Conservation (phyloP, 2,329 filamentous ascomycete species). For the Arthroderma sp. region DNA sequence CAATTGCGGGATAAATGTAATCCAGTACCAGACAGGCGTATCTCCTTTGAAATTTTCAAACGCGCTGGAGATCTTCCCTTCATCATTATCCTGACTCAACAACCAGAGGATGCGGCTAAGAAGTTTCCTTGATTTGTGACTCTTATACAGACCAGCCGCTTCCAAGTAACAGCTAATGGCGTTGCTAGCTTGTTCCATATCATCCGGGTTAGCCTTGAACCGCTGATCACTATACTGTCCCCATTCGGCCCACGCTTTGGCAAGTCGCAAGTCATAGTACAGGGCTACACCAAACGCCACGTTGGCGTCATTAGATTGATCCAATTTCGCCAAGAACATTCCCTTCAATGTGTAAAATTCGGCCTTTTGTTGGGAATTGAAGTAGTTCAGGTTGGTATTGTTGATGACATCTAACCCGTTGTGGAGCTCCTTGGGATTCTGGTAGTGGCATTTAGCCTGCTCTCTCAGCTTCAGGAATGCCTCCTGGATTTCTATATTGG, state of each 20-base stretch:
- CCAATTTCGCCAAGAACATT: slow-evolving; percentile 94
- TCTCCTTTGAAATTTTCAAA: slow-evolving; percentile 97
- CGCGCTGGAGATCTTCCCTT: slow-evolving; percentile 66
- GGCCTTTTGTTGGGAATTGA: slow-evolving; percentile 87
- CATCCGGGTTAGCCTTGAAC: slow-evolving; percentile 78
- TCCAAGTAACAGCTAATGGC: slow-evolving; percentile 94
- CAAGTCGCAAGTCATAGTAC: slow-evolving; percentile 88
- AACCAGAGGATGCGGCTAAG: slow-evolving; percentile 91
- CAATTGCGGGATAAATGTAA: slow-evolving; percentile 94
- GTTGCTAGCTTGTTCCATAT: slow-evolving; percentile 73
- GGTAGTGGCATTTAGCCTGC: slow-evolving; percentile 97
- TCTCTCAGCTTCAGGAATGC: slow-evolving; percentile 97
- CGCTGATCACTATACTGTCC: slow-evolving; percentile 94
- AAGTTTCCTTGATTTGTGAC: slow-evolving; percentile 85
- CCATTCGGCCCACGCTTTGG: slow-evolving; percentile 99
- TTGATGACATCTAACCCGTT: slow-evolving; percentile 97
- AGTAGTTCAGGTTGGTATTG: slow-evolving; percentile 98
- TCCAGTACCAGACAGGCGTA: slow-evolving; percentile 98
- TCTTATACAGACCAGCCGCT: slow-evolving; percentile 92
- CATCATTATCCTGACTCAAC: slow-evolving; percentile 79
- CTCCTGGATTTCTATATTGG: slow-evolving; percentile 99
- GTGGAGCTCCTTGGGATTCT: slow-evolving; percentile 82
- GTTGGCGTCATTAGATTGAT: slow-evolving; percentile 80
- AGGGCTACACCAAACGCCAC: slow-evolving; percentile 88
- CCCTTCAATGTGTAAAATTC: slow-evolving; percentile 99